Evolutionary conservation across 1,284 basidiomycete species (phyloP).

Genomic region (Cutaneotrichosporon cyanovorans): DNA sequence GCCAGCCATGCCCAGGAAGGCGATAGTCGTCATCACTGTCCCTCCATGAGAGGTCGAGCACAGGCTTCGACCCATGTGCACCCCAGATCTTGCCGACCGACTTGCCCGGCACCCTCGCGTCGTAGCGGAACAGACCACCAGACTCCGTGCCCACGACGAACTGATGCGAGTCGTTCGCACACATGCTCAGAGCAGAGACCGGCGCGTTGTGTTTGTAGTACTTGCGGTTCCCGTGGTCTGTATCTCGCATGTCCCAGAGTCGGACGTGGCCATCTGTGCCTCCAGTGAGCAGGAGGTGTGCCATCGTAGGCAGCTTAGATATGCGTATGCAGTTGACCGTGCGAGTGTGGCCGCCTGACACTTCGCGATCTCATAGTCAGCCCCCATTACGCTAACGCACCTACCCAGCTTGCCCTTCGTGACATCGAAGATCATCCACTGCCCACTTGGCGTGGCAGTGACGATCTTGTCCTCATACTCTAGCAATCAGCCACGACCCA

Average conservation of each 20-base stretch:
- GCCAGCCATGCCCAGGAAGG: conserved; percentile 56
- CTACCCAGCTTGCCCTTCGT: conserved; percentile 67
- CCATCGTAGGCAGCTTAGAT: conserved; percentile 55
- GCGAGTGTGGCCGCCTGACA: conserved; percentile 61
- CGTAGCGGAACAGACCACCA: conserved; percentile 62
- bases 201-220: conserved; percentile 62
- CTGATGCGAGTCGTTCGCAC: conserved; percentile 60
- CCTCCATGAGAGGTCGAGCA: conserved; percentile 71
- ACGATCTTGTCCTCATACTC: conserved; percentile 70
- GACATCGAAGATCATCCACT: conserved; percentile 76
- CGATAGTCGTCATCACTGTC: conserved; percentile 27
- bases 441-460: conserved; percentile 73
- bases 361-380: conserved; percentile 54
- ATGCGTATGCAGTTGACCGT: conserved; percentile 60
- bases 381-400: conserved; percentile 13
- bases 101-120: conserved; percentile 60
- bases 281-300: conserved; percentile 68
- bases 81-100: conserved; percentile 63
- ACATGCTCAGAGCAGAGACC: conserved; percentile 65
- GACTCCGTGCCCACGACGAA: conserved; percentile 72
- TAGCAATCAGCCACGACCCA: conserved; percentile 32
- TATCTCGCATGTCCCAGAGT: conserved; percentile 72
- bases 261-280: conserved; percentile 74
- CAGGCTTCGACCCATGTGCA: conserved; percentile 63
- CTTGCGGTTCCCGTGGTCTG: conserved; percentile 60